Evolutionary conservation across 176 grass and related monocot species (phyloP), one percentile per base, ranked within the genome.

Genomic region (Aechmea fasciata): DNA sequence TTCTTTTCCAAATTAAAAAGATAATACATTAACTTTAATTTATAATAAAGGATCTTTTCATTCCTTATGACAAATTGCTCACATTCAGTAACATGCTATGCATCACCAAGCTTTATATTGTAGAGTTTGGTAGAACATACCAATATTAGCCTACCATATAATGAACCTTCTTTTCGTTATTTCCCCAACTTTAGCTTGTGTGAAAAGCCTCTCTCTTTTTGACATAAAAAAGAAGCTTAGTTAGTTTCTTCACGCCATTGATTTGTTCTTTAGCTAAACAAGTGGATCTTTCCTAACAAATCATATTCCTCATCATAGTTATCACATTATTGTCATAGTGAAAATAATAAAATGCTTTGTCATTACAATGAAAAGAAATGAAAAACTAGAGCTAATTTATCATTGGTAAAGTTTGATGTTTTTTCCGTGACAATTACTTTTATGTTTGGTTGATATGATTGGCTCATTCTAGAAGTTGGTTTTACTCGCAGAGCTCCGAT

Each of bases 41-140:
- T 41, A 7, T 6, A 41, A 41, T 6, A 41, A 41, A 41, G 33
- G 33, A 55, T 41, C 49, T 51, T 15, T 23, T 72, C 25, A 19
- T 76, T 23, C 72, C 57, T 50, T 51, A n/a, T 48, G 57, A 68
- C 64, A 51, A 69, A 64, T 48, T 49, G 73, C 48, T 76, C 71
- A 5, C 29, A 25, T 8, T 57, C 23, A 26, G n/a, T 55, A 12
- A 55, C 12, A 55, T n/a, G 15, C 52, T 57, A 15, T 15, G 52
- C 52, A 3, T 13, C n/a, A 55, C 12, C n/a, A 55, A 55, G 1
- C 12, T 55, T 55, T 14, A n/a, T n/a, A 55, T 55, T 61, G 55
- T 61, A 9, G 55, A 9, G 55, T 61, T 61, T 61, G 55, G 7
- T 22, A 13, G n/a, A 61, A 61, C 17, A 2, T 61, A 61, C 55